Evolutionary conservation across 495 filamentous ascomycete genomes (phyloP).

Genomic region (Thermochaetoides thermophila): DNA sequence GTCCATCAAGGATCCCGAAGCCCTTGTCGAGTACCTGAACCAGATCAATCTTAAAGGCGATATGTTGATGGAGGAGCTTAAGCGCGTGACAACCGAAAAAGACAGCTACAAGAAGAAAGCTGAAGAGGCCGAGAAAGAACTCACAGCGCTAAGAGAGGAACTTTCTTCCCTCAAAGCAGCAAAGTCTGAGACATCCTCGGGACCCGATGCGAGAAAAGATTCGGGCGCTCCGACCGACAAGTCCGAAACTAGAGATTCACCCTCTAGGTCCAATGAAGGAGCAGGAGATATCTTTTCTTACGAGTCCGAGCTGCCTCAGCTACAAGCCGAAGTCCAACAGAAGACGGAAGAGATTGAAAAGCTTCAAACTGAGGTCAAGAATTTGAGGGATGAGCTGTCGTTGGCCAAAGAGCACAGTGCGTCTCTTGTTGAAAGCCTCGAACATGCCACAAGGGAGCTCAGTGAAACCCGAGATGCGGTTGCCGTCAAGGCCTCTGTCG

Average conservation of each 20-base stretch:
- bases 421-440: slow-evolving; percentile 46
- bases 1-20: slow-evolving; percentile 70
- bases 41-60: slow-evolving; percentile 74
- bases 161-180: slow-evolving; percentile 17
- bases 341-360: slow-evolving; percentile 27
- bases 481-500: slow-evolving; percentile 35
- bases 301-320: slow-evolving; percentile 48
- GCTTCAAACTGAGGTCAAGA: slow-evolving; percentile 21
- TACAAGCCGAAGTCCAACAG: slow-evolving; percentile 46
- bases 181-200: slow-evolving; percentile 15
- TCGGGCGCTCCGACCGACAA: not conserved
- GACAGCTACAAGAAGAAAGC: slow-evolving; percentile 66
- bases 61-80: slow-evolving; percentile 87
- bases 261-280: slow-evolving; percentile 34
- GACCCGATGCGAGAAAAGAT: slow-evolving; percentile 7
- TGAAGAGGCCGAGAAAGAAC: slow-evolving; percentile 50
- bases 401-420: slow-evolving; percentile 50
- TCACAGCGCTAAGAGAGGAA: slow-evolving; percentile 36
- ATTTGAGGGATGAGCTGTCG: slow-evolving; percentile 24
- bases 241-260: slow-evolving; percentile 1
- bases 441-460: slow-evolving; percentile 44
- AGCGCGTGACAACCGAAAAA: slow-evolving; percentile 65
- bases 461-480: slow-evolving; percentile 41
- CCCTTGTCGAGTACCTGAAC: slow-evolving; percentile 85
- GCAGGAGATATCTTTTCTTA: slow-evolving; percentile 93